These are phyloP conservation scores for Puya raimondii DNA, from an alignment of 176 grass and related monocot species.

Conservation along the genomic window DNA sequence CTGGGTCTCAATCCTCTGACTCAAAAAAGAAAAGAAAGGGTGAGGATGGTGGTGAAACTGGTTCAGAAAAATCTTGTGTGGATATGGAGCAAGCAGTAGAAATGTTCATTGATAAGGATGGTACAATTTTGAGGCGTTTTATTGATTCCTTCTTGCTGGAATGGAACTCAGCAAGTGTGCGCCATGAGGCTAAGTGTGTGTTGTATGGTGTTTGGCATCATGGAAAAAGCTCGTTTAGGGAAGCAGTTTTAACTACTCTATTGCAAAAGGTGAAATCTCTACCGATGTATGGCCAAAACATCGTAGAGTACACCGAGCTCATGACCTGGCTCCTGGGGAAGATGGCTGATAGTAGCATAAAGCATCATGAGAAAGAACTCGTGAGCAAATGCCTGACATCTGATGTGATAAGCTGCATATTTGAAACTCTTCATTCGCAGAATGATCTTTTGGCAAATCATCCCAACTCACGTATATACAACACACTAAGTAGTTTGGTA, in stretches of 20 bases:
- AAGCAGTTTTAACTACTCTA: constrained; percentile 55
- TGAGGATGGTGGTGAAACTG: constrained; percentile 59
- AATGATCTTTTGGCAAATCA: constrained; percentile 98
- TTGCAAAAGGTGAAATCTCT: constrained; percentile 70
- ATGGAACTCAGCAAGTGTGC: constrained; percentile 87
- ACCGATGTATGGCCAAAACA: constrained; percentile 88
- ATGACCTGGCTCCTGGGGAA: constrained; percentile 82
- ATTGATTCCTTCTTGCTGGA: constrained; percentile 77
- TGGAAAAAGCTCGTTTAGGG: constrained; percentile 58
- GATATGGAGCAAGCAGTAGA: constrained; percentile 84
- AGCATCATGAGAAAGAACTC: constrained; percentile 63
- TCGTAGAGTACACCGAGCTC: constrained; percentile 85
- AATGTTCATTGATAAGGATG: constrained; percentile 62
- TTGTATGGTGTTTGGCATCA: constrained; percentile 88
- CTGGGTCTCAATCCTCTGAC: constrained; percentile 43
- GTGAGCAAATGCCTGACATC: constrained; percentile 61
- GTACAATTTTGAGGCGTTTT: constrained; percentile 59
- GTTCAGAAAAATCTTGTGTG: constrained; percentile 70
- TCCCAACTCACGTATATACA: constrained; percentile 94
- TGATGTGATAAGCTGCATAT: constrained; percentile 83
- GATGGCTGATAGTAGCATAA: constrained; percentile 42
- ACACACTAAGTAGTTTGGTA: constrained; percentile 72
- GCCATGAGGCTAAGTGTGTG: constrained; percentile 87
- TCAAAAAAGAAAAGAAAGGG: constrained; percentile 77
- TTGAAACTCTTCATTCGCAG: constrained; percentile 75